Base-by-base conservation (phyloP, 495 filamentous ascomycete species). In the Opeltia flavorubescens region DNA sequence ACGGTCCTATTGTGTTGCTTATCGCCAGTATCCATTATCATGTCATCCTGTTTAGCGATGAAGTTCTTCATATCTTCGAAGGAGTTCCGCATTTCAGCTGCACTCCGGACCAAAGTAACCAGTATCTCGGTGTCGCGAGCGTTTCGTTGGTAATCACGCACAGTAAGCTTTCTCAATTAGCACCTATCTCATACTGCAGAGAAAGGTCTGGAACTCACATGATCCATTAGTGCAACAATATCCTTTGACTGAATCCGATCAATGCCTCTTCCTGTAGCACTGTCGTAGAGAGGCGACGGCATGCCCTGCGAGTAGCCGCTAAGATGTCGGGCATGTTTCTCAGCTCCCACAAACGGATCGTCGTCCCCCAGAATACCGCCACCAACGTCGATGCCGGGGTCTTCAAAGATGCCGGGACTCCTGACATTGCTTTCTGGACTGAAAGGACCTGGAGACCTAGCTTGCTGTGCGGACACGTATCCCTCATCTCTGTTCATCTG, bases 201-300 rank as follows among this genome's bases (percentile, higher is more conserved):
- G 31, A 0, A 17, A 21, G 17, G 35, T 42, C 28, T 35, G 29
- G 35, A 15, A 67, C 79, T 75, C 70, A 84, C 80, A 61, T 94
- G 91, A 58, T 99, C 89, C 91, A 99, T 96, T 23, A 99, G 68
- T 33, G 91, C 88, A 52, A 96, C 81, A 55, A 99, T 93, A 59
- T 99, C 93, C 64, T 94, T 89, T 5, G 86, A 94, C 61, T 99
- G 81, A 48, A 99, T 99, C 31, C 80, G 72, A 50, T 96, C 89
- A 50, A 94, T 84, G 27, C 89, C 89, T 42, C 72, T 77, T 24
- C 93, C 91, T 5, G 86, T 95, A 18, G 89, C 75, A 50, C 85
- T 80, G 59, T 96, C 91, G 56, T 95, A 96, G 15, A 95, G 64
- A 5, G 88, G 89, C 8, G 86, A 89, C 28, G 49, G 53, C 26